Base-by-base conservation (phyloP, 495 filamentous ascomycete species). In the Neurospora sp. region DNA sequence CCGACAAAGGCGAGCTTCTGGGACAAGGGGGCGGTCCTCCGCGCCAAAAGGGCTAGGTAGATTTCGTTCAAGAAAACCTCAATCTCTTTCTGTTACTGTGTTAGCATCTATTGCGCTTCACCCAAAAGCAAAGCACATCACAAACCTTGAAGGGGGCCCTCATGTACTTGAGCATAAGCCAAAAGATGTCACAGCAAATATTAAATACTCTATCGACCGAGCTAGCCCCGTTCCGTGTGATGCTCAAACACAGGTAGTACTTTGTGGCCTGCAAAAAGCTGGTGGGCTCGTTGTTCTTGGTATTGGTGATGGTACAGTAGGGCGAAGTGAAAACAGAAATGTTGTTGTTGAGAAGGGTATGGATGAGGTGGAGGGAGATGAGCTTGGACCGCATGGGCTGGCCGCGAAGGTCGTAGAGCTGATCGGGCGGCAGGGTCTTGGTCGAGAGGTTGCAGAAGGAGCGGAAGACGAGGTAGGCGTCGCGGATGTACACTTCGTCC, bases 21-120 rank as follows among this genome's bases (percentile, higher is more conserved):
- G 70, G 92, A 94, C 7, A 90, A 83, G 48, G 96, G 93, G 0
- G 95, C 93, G 69, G 90, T 93, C 71, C 89, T 89, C 81, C 93
- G 91, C 68, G 98, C 96, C 11, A 99, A 85, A 68, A 98, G 94
- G 12, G 94, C 93, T 41, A 99, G 83, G 78, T 99, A 99, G 35
- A 98, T 97, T 76, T 99, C 96, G 79, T 98, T 98, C 73, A 99
- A 78, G 79, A 98, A 98, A 1, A 99, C 94, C 81, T 98, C 96
- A 69, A 98, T 92, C 80, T 99, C 96, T 89, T 97, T 97, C 91
- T 94, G 76, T 68, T 40, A 1, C 5, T 1, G 22, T 73, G 46
- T 77, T 42, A 81, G 76, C 61, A 38, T 73, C 59, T 72, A 71
- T 72, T 8, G n/a, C 12, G 37, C 44, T 4, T 73, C n/a, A 7